Evolutionary conservation across 78 protist species (phyloP).

Genomic region (Dictyostelium citrinum): DNA sequence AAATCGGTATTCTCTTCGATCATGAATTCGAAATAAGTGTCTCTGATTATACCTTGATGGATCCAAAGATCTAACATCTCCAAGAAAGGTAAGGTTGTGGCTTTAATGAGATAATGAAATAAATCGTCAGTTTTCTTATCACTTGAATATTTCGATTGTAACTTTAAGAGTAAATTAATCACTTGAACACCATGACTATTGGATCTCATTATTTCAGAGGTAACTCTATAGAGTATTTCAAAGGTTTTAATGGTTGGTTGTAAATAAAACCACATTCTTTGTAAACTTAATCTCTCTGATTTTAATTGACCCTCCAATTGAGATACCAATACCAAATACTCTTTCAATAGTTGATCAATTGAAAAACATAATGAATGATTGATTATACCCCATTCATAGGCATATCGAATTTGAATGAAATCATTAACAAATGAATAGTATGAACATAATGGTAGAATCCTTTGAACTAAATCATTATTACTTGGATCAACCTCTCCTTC

Average conservation of each 20-base stretch:
- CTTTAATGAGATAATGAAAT: conserved; percentile 37
- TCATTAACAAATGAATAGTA: conserved; percentile 39
- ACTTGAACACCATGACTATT: conserved; percentile 40
- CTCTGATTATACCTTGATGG: conserved; percentile 72
- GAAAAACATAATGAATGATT: conserved; percentile 83
- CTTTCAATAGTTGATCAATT: conserved; percentile 35
- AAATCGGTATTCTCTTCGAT: conserved; percentile 64
- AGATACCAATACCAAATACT: conserved; percentile 58
- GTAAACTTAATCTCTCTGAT: conserved; percentile 32
- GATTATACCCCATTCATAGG: conserved; percentile 71
- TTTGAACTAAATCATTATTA: conserved; percentile 6
- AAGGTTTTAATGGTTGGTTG: conserved; percentile 73
- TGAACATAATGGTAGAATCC: conserved; percentile 46
- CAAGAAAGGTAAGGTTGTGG: conserved; percentile 82
- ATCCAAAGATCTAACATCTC: conserved; percentile 86
- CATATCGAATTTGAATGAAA: conserved; percentile 4
- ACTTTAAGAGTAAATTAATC: conserved; percentile 21
- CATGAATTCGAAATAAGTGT: conserved; percentile 86
- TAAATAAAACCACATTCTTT: conserved; percentile 79
- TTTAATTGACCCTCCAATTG: conserved; percentile 75
- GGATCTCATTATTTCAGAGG: background rate
- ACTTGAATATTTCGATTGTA: conserved; percentile 1
- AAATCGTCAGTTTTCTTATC: conserved; percentile 34
- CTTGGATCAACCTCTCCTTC: background rate
- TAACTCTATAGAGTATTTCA: conserved; percentile 16